Conservation (phyloP, 1,284 basidiomycete species). For the Pisolithus thermaeus region DNA sequence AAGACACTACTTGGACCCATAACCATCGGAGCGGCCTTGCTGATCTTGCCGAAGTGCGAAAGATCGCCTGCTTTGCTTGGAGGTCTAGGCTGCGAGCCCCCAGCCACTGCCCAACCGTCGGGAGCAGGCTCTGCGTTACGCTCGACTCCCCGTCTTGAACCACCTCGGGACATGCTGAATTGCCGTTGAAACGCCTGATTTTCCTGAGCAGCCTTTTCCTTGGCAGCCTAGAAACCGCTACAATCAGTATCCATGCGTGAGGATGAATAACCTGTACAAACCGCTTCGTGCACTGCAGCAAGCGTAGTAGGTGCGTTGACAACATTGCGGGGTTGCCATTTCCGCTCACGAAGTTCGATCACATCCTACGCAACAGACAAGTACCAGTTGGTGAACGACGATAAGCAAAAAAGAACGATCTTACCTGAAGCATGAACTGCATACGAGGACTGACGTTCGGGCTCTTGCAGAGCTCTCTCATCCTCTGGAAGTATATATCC, state of each 20-base stretch:
- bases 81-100: constrained; percentile 48
- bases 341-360: constrained; percentile 80
- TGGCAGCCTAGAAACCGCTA: constrained; percentile 43
- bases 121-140: constrained; percentile 51
- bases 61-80: constrained; percentile 82
- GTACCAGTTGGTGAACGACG: constrained; percentile 7
- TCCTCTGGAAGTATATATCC: constrained; percentile 90
- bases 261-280: too few species aligned
- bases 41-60: constrained; percentile 84
- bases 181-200: constrained; percentile 41
- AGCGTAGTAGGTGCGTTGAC: constrained; percentile 84
- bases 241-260: too few species aligned
- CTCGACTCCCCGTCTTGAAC: constrained; percentile 84
- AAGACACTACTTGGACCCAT: constrained; percentile 78
- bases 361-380: constrained; percentile 63
- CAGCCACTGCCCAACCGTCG: constrained; percentile 88
- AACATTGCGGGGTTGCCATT: constrained; percentile 74
- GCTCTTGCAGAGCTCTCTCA: constrained; percentile 77
- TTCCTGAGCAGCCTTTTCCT: constrained; percentile 65
- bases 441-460: constrained; percentile 79
- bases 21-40: constrained; percentile 54
- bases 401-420: background rate
- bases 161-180: constrained; percentile 64
- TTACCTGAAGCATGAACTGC: constrained; percentile 91
- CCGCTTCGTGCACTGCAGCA: constrained; percentile 70